Evolutionary conservation across 495 filamentous ascomycete genomes (phyloP).

Genomic region (Clohesyomyces aquaticus): DNA sequence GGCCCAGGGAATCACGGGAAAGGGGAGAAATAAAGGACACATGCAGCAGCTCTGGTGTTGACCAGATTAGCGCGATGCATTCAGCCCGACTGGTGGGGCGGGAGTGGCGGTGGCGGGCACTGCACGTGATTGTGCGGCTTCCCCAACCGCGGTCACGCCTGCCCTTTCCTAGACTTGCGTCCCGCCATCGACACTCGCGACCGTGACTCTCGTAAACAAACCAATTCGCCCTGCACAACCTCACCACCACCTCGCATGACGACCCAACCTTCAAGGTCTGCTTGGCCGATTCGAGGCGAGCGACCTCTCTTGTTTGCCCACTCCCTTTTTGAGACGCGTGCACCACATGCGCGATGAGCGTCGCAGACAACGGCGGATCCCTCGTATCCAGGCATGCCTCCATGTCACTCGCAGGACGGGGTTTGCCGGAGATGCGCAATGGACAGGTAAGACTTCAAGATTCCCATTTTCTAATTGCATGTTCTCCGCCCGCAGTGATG

Average conservation of each 20-base stretch:
- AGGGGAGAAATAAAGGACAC: neutral
- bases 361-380: too few species aligned
- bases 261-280: neutral
- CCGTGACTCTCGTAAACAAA: too few species aligned
- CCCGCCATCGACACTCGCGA: too few species aligned
- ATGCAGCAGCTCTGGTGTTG: neutral
- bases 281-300: neutral
- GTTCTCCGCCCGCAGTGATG: slow-evolving; percentile 17
- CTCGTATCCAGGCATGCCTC: neutral
- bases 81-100: neutral
- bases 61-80: neutral
- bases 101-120: neutral
- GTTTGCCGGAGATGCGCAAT: neutral
- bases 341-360: too few species aligned
- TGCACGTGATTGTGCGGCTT: neutral
- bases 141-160: neutral
- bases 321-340: too few species aligned
- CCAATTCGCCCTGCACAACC: neutral
- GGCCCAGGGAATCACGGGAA: neutral
- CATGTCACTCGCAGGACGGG: too few species aligned
- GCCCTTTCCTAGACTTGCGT: too few species aligned
- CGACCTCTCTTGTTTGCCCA: neutral
- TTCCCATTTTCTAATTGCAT: neutral
- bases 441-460: slow-evolving; percentile 1
- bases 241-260: neutral